Evolutionary conservation across 139 green algal genomes (phyloP).

Genomic region (Picochlorum sp.): DNA sequence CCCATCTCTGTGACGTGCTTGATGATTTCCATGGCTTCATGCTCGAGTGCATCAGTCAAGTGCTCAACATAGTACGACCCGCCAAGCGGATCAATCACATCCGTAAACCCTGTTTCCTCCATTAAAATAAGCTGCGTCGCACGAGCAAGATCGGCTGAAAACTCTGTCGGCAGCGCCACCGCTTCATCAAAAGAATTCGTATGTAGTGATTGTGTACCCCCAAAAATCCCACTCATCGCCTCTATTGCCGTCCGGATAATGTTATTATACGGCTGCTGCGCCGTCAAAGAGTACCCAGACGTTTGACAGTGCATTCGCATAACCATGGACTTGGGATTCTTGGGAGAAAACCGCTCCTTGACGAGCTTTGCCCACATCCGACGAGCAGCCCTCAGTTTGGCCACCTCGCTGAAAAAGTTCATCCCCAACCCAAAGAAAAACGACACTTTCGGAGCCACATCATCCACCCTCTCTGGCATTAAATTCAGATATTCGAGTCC

Average conservation of each 20-base stretch:
- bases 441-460: constrained; percentile 34
- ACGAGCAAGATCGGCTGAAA: constrained; percentile 43
- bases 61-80: constrained; percentile 61
- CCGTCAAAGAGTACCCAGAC: constrained; percentile 38
- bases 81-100: constrained; percentile 55
- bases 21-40: constrained; percentile 32
- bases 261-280: constrained; percentile 49
- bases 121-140: constrained; percentile 62
- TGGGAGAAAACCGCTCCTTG: constrained; percentile 29
- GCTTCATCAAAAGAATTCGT: constrained; percentile 69
- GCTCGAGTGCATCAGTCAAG: constrained; percentile 46
- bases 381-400: constrained; percentile 56
- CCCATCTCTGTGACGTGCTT: constrained; percentile 49
- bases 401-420: constrained; percentile 56
- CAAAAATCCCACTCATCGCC: constrained; percentile 52
- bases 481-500: constrained; percentile 60
- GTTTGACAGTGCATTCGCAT: constrained; percentile 64
- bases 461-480: constrained; percentile 43
- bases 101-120: constrained; percentile 51
- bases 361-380: constrained; percentile 55
- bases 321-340: constrained; percentile 41
- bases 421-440: constrained; percentile 62
- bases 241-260: constrained; percentile 42
- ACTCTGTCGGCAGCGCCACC: constrained; percentile 57
- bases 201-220: constrained; percentile 63